Evolutionary conservation across 257 asterid species (phyloP), one percentile per base, ranked within the genome.

Genomic region (Marsdenia floribunda): DNA sequence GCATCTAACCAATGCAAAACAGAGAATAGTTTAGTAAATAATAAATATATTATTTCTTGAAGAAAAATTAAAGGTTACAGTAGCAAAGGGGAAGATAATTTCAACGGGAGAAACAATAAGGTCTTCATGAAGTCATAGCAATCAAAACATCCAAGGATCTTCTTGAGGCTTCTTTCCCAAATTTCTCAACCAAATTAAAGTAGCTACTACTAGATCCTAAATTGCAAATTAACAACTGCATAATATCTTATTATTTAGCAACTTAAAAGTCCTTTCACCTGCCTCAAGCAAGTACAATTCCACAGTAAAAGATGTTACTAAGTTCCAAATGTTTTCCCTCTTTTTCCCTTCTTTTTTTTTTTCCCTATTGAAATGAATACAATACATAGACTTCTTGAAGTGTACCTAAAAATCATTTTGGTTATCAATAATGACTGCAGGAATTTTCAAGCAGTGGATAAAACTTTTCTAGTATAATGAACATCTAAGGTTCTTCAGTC

Each of bases 141-240:
- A 63, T 35, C 68, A 63, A 63, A 61, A 63, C 8, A 63, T 33
- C 22, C 46, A 63, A 63, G 68, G 22, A 63, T 33, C 46, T 64
- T 35, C 14, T 35, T 29, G 13, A 16, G n/a, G 69, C 19, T 64
- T 61, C 68, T 33, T 29, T 3, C 10, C 38, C 16, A 8, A 5
- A 64, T 24, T 33, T 29, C 19, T 64, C 47, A 40, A 64, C 49
- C 46, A 37, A 64, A 13, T 64, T 35, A 11, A 35, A 64, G 8
- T 3, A 35, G 47, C 24, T 16, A 64, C 26, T 13, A 14, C 21
- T 64, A 16, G 19, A 37, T 64, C 14, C 69, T 61, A 1, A 3
- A 8, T 35, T 13, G 14, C 22, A 47, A 47, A 24, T 69, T 6
- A 69, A 69, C 22, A 69, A 12, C 55, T 2, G 12, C 3, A 5